These are phyloP conservation scores for Scenedesmus sp. DNA, from an alignment of 163 green algal species.

Conservation along the genomic window DNA sequence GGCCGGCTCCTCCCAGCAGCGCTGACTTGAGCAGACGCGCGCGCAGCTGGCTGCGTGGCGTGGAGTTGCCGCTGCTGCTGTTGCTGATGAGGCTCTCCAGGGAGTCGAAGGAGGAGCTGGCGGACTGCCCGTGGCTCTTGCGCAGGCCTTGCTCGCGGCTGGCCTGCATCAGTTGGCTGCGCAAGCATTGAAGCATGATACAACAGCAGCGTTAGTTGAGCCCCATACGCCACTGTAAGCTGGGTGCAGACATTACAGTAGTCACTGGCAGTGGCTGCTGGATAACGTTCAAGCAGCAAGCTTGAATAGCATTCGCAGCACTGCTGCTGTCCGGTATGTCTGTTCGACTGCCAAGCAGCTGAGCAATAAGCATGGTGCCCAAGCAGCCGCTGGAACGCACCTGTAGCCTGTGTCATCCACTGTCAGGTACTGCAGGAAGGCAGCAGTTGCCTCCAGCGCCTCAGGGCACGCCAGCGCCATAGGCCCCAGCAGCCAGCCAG, in stretches of 20 bases:
- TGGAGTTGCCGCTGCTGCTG: neutral
- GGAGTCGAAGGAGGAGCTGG: neutral
- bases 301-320: too few species aligned
- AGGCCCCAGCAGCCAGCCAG: slow-evolving; percentile 45
- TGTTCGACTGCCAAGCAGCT: too few species aligned
- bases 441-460: slow-evolving; percentile 11
- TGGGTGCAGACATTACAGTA: too few species aligned
- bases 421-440: slow-evolving; percentile 41
- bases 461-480: slow-evolving; percentile 31
- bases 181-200: neutral
- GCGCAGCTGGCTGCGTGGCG: slow-evolving; percentile 21
- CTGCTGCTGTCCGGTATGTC: too few species aligned
- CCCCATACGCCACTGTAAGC: neutral
- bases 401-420: slow-evolving; percentile 35
- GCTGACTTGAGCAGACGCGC: slow-evolving; percentile 2
- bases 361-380: neutral
- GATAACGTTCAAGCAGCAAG: too few species aligned
- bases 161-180: slow-evolving; percentile 32
- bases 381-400: neutral
- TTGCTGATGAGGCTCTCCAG: slow-evolving; percentile 19
- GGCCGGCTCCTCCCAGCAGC: neutral
- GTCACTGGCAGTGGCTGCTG: too few species aligned
- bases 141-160: slow-evolving; percentile 33
- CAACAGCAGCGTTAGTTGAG: neutral
- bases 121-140: slow-evolving; percentile 42